Evolutionary conservation across 352 stramenopile genomes (phyloP).

Genomic region (Phytophthora nicotianae): DNA sequence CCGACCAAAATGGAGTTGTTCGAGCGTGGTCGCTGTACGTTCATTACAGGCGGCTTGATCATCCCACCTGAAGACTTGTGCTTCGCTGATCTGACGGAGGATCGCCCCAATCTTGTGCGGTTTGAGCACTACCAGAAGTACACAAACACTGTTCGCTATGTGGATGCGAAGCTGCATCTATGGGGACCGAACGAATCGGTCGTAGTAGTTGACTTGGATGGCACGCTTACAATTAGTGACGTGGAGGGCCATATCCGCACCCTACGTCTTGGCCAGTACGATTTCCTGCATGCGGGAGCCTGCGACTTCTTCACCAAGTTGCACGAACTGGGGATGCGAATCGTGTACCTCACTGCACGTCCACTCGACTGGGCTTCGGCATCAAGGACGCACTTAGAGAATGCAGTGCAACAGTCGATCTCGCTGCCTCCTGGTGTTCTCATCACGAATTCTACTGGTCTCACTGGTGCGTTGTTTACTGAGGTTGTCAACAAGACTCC

Average conservation of each 20-base stretch:
- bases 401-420: conserved; percentile 65
- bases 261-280: conserved; percentile 80
- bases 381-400: conserved; percentile 76
- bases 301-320: conserved; percentile 87
- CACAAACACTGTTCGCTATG: conserved; percentile 71
- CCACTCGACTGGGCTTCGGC: conserved; percentile 80
- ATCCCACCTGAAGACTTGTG: conserved; percentile 60
- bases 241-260: conserved; percentile 88
- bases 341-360: conserved; percentile 82
- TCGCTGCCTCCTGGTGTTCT: conserved; percentile 68
- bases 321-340: conserved; percentile 71
- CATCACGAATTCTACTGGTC: conserved; percentile 82
- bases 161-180: conserved; percentile 76
- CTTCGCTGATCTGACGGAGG: conserved; percentile 65
- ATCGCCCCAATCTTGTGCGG: conserved; percentile 66
- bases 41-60: conserved; percentile 65
- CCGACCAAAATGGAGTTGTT: conserved; percentile 78
- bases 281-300: conserved; percentile 78
- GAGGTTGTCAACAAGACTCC: conserved; percentile 90
- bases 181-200: conserved; percentile 82
- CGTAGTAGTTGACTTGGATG: conserved; percentile 84
- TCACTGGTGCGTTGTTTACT: conserved; percentile 78
- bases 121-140: conserved; percentile 82
- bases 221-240: conserved; percentile 85
- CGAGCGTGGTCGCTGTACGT: conserved; percentile 69